Conservation (phyloP, 2,329 filamentous ascomycete genomes). For the Colletotrichum brevisporum region DNA sequence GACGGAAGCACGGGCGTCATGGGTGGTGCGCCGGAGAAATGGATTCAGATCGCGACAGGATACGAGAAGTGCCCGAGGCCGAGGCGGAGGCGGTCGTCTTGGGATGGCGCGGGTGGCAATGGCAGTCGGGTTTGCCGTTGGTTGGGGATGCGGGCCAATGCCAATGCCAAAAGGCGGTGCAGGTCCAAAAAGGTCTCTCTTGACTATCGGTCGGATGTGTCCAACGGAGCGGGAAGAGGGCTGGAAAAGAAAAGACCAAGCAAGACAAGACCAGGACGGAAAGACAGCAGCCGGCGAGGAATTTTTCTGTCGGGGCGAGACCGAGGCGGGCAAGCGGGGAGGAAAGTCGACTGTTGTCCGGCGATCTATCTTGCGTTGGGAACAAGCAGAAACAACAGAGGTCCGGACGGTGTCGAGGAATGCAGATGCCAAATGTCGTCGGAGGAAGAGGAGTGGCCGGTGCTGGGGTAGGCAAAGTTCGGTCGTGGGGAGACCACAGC, state of each 20-base stretch:
- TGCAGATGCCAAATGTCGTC: constrained; percentile 23
- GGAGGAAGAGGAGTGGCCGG: constrained; percentile 33
- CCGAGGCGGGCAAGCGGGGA: background rate
- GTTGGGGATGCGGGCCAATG: constrained; percentile 19
- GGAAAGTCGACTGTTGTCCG: constrained; percentile 12
- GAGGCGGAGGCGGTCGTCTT: constrained; percentile 34
- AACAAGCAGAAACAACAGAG: constrained; percentile 33
- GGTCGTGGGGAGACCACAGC: constrained; percentile 34
- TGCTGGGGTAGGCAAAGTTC: constrained; percentile 26
- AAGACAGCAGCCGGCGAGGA: constrained; percentile 4
- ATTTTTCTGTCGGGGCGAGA: background rate
- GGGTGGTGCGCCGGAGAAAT: constrained; percentile 25
- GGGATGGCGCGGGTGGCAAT: constrained; percentile 33
- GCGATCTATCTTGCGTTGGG: constrained; percentile 23
- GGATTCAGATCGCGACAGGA: constrained; percentile 21
- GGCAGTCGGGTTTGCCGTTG: constrained; percentile 35
- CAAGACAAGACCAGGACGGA: constrained; percentile 24
- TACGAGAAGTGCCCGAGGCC: constrained; percentile 35
- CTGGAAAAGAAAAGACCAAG: constrained; percentile 19
- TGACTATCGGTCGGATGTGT: constrained; percentile 1
- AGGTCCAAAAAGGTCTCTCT: constrained; percentile 20
- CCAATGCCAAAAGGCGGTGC: background rate
- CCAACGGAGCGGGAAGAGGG: constrained; percentile 5
- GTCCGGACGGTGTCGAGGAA: constrained; percentile 37
- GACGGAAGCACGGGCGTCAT: constrained; percentile 38